A percentile compares a stretch with the other conserved stretches of the same genome.
These are phyloP conservation scores for Cystofilobasidium capitatum DNA, from an alignment of 768 basidiomycete species.

Conservation along the genomic window DNA sequence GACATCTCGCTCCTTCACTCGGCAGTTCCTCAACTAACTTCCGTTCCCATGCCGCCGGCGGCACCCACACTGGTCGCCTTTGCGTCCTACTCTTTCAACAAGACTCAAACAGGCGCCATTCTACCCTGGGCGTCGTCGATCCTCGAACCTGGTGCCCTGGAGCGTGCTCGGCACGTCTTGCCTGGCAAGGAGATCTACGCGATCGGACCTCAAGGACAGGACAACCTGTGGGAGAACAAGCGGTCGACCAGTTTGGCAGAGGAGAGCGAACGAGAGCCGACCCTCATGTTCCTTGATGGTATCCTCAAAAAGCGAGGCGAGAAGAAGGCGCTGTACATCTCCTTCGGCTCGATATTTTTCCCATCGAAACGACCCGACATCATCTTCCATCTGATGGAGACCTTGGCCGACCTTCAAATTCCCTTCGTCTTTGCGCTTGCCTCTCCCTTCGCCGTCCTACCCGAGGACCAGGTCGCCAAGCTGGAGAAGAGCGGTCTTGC, in stretches of 20 bases:
- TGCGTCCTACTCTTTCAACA: too few relatives aligned
- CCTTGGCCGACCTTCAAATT: neutral
- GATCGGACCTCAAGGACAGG: neutral
- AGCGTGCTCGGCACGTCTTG: neutral
- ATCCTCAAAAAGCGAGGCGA: neutral
- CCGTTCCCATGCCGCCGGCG: neutral
- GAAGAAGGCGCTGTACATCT: slow-evolving; percentile 1
- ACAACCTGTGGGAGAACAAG: neutral
- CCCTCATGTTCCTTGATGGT: neutral
- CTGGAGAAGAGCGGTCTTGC: neutral
- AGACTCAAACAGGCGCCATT: neutral
- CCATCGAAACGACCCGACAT: neutral
- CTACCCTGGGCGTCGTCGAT: neutral
- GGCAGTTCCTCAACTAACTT: neutral
- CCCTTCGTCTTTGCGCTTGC: slow-evolving; percentile 8
- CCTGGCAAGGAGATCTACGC: neutral
- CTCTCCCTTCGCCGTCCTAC: neutral
- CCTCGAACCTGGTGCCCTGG: neutral
- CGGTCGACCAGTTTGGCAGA: neutral
- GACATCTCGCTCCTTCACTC: too few relatives aligned
- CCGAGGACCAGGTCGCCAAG: neutral
- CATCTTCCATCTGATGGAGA: slow-evolving; percentile 5
- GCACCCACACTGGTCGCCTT: neutral
- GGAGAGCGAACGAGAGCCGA: neutral
- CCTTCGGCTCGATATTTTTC: neutral